Evolutionary conservation across 176 grass and related monocot genomes (phyloP).

Genomic region (Ananas comosus): DNA sequence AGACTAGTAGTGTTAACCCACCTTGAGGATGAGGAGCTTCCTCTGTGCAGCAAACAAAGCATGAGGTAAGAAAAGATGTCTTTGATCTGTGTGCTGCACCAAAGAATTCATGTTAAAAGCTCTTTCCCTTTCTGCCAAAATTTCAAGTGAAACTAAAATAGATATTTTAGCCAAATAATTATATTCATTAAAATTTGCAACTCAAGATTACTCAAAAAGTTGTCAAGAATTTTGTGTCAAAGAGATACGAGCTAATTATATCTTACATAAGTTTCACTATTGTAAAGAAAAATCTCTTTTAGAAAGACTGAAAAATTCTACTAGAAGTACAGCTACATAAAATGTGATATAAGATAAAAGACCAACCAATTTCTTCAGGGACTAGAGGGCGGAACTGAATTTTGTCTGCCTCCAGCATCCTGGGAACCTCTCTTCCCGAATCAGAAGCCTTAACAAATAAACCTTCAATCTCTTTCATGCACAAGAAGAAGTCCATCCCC

Average conservation of each 20-base stretch:
- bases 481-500: constrained; percentile 44
- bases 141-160: constrained; percentile 11
- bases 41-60: constrained; percentile 69
- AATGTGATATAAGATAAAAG: constrained; percentile 11
- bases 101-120: constrained; percentile 21
- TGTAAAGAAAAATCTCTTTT: background rate
- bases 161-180: background rate
- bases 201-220: too few relatives aligned
- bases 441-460: constrained; percentile 83
- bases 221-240: too few relatives aligned
- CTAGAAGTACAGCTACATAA: background rate
- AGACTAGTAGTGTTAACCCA: constrained; percentile 20
- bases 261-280: too few relatives aligned
- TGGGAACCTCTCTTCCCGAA: constrained; percentile 89
- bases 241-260: too few relatives aligned
- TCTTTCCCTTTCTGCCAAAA: background rate
- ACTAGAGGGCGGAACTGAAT: constrained; percentile 63
- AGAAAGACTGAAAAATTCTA: background rate
- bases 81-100: constrained; percentile 48
- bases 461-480: constrained; percentile 73
- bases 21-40: constrained; percentile 59
- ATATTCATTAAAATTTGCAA: background rate
- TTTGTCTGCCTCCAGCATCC: constrained; percentile 96
- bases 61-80: constrained; percentile 50
- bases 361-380: constrained; percentile 63